Evolutionary conservation across 2,329 filamentous ascomycete genomes (phyloP), one percentile per base, ranked within the genome.

Genomic region (Aspergillus sp.): DNA sequence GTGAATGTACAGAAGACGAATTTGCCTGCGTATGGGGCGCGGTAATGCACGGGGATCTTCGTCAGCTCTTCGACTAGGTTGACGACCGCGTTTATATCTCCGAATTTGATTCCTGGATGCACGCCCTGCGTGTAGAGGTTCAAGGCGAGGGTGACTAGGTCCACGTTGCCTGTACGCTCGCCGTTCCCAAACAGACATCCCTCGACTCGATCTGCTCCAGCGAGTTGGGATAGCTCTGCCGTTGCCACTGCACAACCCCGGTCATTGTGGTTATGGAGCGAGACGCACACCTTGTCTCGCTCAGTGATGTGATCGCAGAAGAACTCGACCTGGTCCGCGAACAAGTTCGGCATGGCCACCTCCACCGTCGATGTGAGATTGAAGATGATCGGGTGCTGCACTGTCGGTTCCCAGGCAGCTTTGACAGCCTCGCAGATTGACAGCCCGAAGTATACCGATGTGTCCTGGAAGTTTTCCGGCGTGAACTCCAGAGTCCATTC

Each of bases 341-440:
- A 99, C 48, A 97, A 85, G 72, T 98, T 98, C 35, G 93, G 93
- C 1, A 93, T 97, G 1, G 91, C 79, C 87, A 97, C 87, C 78
- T 99, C 95, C 35, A 98, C 93, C 0, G 95, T 99, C 2, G 95
- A 93, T 0, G 95, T 93, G 51, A 99, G 83, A 79, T 98, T 98
- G 83, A 99, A 95, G 72, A 99, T 96, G 74, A 99, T 91, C 47
- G 89, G 90, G 67, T 87, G 88, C 74, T 91, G 86, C 37, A 81
- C 86, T 0, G 85, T 86, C 1, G 95, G 93, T 61, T 83, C 92
- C 95, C 95, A 99, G 0, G 93, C 95, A 6, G 82, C 88, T 82
- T 96, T 97, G 68, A 98, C 93, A 33, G 93, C 93, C 72, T 96
- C 87, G 74, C 95, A 98, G 41, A 98, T 84, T 71, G 87, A 78